Base-by-base conservation (phyloP, 208 protist species). In the Leishmania lainsoni region DNA sequence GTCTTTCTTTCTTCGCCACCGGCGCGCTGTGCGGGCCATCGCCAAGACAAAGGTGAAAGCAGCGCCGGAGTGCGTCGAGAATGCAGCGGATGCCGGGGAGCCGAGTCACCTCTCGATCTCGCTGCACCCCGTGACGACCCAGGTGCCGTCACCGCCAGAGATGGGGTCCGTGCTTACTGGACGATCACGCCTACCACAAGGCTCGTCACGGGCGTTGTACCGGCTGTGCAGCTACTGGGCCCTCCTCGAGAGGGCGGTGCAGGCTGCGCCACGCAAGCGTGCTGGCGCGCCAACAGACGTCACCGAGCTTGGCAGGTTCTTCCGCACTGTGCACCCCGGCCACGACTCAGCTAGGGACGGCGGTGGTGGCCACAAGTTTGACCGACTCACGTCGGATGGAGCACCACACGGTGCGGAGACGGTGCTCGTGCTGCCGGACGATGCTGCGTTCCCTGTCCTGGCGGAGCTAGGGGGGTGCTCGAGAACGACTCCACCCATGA, bases 141-240 rank as follows among this genome's bases (percentile, higher is more conserved):
- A 56, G 4, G 76, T 54, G 54, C 61, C 52, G 17, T 45, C 69
- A 20, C 20, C 32, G 3, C 58, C 81, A 16, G 78, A 82, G 56
- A 35, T 56, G 39, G 76, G 61, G 32, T 59, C 76, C 5, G 42
- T 63, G 59, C 61, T 71, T 10, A 69, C 66, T 17, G 58, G 52
- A 17, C 61, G 49, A 51, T 35, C 72, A 61, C 76, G 69, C 61
- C 81, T 80, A 70, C 81, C 76, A 59, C 81, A 49, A 54, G 81
- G 70, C 56, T 79, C 63, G 10, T 80, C 78, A 49, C 77, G 78
- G 0, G 72, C 82, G 56, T 49, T 86, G 72, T 78, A 56, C 20
- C 82, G 85, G 12, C 56, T 88, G 70, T 86, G 81, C 79, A 79
- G 66, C 58, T 90, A 90, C 80, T 90, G 87, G 87, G 66, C 49